A percentile compares a stretch with the other conserved stretches of the same genome.
phyloP scores from a whole-genome alignment of 345 rosid species.

The Gossypium longicalyx region DNA sequence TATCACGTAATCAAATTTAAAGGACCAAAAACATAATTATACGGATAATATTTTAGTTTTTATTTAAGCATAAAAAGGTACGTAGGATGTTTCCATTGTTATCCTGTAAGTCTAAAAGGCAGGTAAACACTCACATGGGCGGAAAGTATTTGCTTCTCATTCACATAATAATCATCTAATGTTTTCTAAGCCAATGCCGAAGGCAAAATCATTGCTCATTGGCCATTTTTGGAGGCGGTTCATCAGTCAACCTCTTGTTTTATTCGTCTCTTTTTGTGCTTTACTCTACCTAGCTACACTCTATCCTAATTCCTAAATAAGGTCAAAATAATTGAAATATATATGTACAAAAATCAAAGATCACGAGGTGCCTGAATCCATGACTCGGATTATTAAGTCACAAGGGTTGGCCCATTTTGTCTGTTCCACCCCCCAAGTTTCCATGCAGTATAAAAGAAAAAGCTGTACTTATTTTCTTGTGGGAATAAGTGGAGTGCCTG shows the following conservation, averaged over 20 bases:
- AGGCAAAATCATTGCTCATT: not conserved
- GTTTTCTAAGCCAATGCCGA: not conserved
- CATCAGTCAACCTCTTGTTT: not conserved
- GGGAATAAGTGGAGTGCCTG: not conserved
- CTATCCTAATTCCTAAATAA: too few relatives aligned
- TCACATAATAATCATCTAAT: constrained; percentile 3
- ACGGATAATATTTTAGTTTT: not conserved
- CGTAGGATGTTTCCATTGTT: not conserved
- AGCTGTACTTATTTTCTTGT: not conserved
- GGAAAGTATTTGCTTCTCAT: not conserved
- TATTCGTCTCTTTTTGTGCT: not conserved
- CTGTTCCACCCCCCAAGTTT: too few relatives aligned
- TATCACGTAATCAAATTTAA: not conserved
- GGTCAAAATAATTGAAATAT: too few relatives aligned
- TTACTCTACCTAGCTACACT: too few relatives aligned
- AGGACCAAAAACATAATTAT: not conserved
- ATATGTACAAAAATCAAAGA: too few relatives aligned
- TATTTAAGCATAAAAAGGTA: not conserved
- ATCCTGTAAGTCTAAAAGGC: not conserved
- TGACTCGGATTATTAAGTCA: too few relatives aligned
- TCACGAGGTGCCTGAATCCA: too few relatives aligned
- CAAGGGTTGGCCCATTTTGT: too few relatives aligned
- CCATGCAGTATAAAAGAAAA: not conserved
- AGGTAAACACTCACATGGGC: not conserved
- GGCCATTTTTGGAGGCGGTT: not conserved